These are phyloP conservation scores for Cytospora chrysosperma DNA, from an alignment of 2,329 filamentous ascomycete genomes.

Conservation along the genomic window DNA sequence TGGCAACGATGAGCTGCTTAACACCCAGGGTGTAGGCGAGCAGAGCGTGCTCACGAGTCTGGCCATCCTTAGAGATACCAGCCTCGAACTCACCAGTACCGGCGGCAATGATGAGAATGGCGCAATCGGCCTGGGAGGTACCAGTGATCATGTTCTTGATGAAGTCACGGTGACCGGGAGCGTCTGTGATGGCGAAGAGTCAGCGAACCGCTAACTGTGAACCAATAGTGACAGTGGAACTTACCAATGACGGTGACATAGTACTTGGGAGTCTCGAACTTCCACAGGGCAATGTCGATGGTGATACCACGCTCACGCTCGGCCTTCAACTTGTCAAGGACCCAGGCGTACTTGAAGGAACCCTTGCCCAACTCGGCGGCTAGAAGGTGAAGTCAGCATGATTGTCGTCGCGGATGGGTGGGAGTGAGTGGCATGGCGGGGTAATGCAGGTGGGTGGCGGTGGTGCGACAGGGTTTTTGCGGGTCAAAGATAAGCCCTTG, in stretches of 20 bases:
- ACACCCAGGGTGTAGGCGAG: slow-evolving; percentile 99
- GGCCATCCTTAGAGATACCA: slow-evolving; percentile 99
- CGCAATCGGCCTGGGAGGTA: slow-evolving; percentile 99
- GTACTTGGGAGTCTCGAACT: slow-evolving; percentile 99
- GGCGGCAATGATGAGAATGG: slow-evolving; percentile 99
- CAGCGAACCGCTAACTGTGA: slow-evolving; percentile 22
- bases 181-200: slow-evolving; percentile 55
- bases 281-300: slow-evolving; percentile 99
- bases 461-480: slow-evolving; percentile 4
- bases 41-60: slow-evolving; percentile 99
- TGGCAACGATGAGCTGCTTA: slow-evolving; percentile 99
- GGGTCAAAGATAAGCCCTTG: slow-evolving; percentile 13
- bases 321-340: slow-evolving; percentile 99
- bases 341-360: slow-evolving; percentile 99
- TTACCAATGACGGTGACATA: slow-evolving; percentile 95
- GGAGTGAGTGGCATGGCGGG: background rate
- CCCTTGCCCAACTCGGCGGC: slow-evolving; percentile 99
- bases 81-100: slow-evolving; percentile 99
- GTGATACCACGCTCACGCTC: slow-evolving; percentile 99
- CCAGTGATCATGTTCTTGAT: slow-evolving; percentile 99
- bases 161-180: slow-evolving; percentile 99
- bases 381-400: slow-evolving; percentile 36
- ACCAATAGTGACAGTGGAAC: slow-evolving; percentile 33
- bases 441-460: background rate
- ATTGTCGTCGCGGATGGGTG: background rate